Evolutionary conservation across 441 rosid genomes (phyloP), one percentile per base, ranked within the genome.

Genomic region (Bruguiera hainesii): DNA sequence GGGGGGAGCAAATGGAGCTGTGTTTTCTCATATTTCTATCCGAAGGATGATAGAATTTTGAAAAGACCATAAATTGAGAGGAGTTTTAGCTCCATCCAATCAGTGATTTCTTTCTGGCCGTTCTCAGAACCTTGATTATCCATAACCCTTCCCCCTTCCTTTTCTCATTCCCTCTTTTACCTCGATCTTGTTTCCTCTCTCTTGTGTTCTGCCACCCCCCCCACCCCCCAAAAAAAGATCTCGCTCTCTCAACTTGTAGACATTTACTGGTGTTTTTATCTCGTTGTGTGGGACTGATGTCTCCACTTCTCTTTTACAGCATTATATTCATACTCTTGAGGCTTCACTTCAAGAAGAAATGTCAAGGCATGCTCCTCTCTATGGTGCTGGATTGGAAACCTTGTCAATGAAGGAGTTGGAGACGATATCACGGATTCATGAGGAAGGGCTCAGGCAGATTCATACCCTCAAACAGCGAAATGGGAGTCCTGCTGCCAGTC

Each of bases 401-500:
- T 82, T 96, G 18, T 91, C 99, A 10, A 81, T 88, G 94, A 84
- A 84, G 74, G 99, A 96, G 82, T 79, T 96, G 64, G 97, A 89
- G 63, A 93, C 99, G 0, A 77, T 96, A 71, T 83, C 96, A 3
- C 88, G 85, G 4, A 96, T 93, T 73, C 98, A 96, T 3, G 99
- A 96, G 72, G 98, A 93, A 72, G 99, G 99, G 55, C 91, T 96
- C 28, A 81, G 95, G 81, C 95, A 86, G 81, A 89, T 93, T 73
- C 97, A 87, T 30, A 81, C 83, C 62, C 79, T 90, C 61, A 97
- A 90, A 64, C 96, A 89, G 68, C 89, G 81, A 57, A 88, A 87
- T 61, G 97, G 90, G 58, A 84, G 86, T 76, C 87, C 95, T 7
- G 93, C 81, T 23, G 87, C 87, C 74, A 85, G 89, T 78, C 90